Evolutionary conservation across 1,139 yeast species (phyloP), one percentile per base, ranked within the genome.

Genomic region (Scheffersomyces titani): DNA sequence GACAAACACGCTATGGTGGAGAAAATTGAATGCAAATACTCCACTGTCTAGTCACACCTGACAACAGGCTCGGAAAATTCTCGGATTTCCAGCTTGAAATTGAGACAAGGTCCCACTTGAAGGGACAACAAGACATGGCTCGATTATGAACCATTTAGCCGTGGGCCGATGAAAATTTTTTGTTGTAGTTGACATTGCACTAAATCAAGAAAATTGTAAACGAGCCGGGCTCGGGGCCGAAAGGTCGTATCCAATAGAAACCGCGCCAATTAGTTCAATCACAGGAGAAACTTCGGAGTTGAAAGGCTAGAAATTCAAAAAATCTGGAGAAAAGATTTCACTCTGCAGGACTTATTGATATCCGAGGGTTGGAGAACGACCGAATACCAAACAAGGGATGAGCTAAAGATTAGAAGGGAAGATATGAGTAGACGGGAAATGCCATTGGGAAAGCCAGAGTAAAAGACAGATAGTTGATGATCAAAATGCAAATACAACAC

Each of bases 321-420:
- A 61, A 61, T 54, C 63, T 61, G 63, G 63, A 61, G 63, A 59
- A 61, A 50, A 36, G 13, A 9, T 13, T 13, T 6, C 16, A 18
- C 36, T 44, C 16, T 47, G 47, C 48, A 45, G 50, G 53, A 24
- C 16, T 6, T 3, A 7, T 6, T 30, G 40, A 30, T 11, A 30
- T 30, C 40, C 40, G 40, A 30, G 40, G 40, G 9, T 16, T 30
- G 16, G 13, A 6, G 40, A 22, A 22, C 6, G 5, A 30, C 40
- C 40, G 16, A 9, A 16, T 30, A 30, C 40, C 40, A 16, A 30
- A 16, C 40, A 30, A 30, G 40, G 40, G 40, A 30, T 30, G 40
- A 30, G 40, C 16, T 30, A 2, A 16, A 30, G 40, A 30, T 30
- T 9, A 30, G 16, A 9, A 13, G 13, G 40, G 40, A 30, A 30